Evolutionary conservation across 129 eudicot species (phyloP).

Genomic region (Flaveria sonorensis): DNA sequence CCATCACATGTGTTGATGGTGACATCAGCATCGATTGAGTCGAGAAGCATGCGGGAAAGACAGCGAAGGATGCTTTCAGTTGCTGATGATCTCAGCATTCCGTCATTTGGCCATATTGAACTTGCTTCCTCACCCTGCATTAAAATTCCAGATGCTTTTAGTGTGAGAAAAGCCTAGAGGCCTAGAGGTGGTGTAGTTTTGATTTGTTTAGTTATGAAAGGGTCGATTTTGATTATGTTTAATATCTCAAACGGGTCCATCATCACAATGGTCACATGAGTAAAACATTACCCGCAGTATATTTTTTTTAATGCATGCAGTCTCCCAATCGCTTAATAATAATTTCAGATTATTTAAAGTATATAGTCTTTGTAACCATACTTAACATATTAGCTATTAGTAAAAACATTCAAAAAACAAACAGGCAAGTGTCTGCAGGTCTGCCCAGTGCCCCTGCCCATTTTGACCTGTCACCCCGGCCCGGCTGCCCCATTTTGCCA

Average conservation of each 20-base stretch:
- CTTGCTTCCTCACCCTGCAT: slow-evolving; percentile 75
- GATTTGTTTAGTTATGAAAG: neutral
- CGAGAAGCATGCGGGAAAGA: slow-evolving; percentile 82
- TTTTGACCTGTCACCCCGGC: neutral
- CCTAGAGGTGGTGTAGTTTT: neutral
- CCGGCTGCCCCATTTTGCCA: neutral
- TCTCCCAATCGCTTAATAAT: neutral
- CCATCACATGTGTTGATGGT: slow-evolving; percentile 80
- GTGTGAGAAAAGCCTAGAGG: too few species aligned
- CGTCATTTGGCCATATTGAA: slow-evolving; percentile 76
- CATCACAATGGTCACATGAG: neutral
- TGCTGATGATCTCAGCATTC: slow-evolving; percentile 49
- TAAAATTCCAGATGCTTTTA: slow-evolving; percentile 11
- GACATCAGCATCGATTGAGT: slow-evolving; percentile 75
- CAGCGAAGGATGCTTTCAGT: slow-evolving; percentile 58
- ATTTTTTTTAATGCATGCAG: neutral
- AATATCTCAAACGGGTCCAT: too few species aligned
- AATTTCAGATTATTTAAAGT: neutral
- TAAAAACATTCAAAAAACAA: neutral
- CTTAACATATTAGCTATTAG: neutral
- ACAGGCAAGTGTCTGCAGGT: neutral
- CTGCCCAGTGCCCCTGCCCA: neutral
- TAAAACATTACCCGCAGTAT: neutral
- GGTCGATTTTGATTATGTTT: slow-evolving; percentile 1
- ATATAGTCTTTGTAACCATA: neutral